Base-by-base conservation (phyloP, 2,329 filamentous ascomycete species). In the Fonsecaea pedrosoi region DNA sequence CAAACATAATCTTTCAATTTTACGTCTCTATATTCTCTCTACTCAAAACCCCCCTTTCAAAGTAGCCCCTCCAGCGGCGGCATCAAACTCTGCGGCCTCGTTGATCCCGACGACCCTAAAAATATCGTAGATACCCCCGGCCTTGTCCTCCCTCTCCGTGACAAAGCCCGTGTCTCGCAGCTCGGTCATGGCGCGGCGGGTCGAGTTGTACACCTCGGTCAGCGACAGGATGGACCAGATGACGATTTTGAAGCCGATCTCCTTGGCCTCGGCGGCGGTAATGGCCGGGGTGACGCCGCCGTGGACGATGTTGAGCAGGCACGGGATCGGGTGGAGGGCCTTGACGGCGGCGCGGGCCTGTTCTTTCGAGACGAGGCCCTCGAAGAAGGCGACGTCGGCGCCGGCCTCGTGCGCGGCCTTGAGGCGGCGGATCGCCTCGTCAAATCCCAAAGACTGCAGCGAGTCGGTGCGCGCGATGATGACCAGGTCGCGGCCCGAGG, bases 271-370 rank as follows among this genome's bases (percentile, higher is more conserved):
- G n/a, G 72, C 66, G 4, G 75, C 75, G 15, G 78, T 75, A 21
- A 80, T 74, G 5, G 72, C 70, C 21, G 80, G 79, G 30, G 77
- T 80, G 5, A 75, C 73, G 12, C 80, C 80, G 65, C 79, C 77
- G 71, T 80, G 77, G 9, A 82, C 80, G 73, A 80, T 81, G 69
- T 82, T 82, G 57, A 81, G 69, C 56, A 82, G 56, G 70, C 80
- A 69, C n/a, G 79, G 79, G 76, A 77, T 78, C 13, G 75, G 74
- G 15, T 74, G 74, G 54, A 81, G 71, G 32, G 78, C 78, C 45
- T 72, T 63, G 1, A 79, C 73, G 4, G 71, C 73, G 62, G 74
- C 73, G 12, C 70, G 67, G 13, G 77, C 76, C 72, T 78, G 75
- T 45, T 79, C 78, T n/a, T 74, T 75, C 18, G 76, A 78, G 1